These are phyloP conservation scores for Vaccinium vitisidaea DNA, from an alignment of 148 eudicot species.

Conservation along the genomic window DNA sequence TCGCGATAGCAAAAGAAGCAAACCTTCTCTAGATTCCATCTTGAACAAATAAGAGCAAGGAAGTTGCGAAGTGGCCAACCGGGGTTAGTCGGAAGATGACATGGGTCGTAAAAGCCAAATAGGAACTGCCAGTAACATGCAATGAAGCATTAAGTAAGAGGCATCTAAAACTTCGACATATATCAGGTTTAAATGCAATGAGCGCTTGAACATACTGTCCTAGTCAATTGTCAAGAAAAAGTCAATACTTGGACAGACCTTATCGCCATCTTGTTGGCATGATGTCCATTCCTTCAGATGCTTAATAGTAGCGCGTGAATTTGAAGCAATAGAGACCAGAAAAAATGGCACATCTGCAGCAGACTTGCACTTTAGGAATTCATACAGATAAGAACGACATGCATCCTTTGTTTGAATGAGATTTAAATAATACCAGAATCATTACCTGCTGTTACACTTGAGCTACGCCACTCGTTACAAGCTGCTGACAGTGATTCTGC, in stretches of 20 bases:
- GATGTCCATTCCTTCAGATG: constrained; percentile 76
- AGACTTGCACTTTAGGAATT: constrained; percentile 16
- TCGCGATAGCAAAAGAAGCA: constrained; percentile 87
- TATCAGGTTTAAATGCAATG: neutral
- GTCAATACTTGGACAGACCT: constrained; percentile 44
- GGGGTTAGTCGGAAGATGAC: constrained; percentile 72
- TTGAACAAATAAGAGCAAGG: constrained; percentile 56
- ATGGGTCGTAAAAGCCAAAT: constrained; percentile 95
- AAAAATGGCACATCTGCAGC: constrained; percentile 77
- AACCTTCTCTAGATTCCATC: constrained; percentile 65
- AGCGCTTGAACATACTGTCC: neutral
- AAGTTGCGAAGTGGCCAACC: constrained; percentile 97
- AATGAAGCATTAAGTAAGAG: constrained; percentile 12
- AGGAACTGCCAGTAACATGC: constrained; percentile 49
- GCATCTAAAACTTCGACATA: neutral
- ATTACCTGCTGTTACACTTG: constrained; percentile 65
- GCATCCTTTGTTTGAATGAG: constrained; percentile 3
- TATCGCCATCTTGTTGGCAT: constrained; percentile 53
- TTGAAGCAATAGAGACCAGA: constrained; percentile 53
- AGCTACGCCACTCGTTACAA: constrained; percentile 83
- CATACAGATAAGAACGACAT: neutral
- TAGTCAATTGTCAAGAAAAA: neutral
- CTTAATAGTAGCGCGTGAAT: constrained; percentile 56
- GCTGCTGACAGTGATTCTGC: constrained; percentile 62
- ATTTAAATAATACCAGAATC: neutral